These are phyloP conservation scores for Solanum chilense DNA, from an alignment of 257 asterid species.

Conservation along the genomic window DNA sequence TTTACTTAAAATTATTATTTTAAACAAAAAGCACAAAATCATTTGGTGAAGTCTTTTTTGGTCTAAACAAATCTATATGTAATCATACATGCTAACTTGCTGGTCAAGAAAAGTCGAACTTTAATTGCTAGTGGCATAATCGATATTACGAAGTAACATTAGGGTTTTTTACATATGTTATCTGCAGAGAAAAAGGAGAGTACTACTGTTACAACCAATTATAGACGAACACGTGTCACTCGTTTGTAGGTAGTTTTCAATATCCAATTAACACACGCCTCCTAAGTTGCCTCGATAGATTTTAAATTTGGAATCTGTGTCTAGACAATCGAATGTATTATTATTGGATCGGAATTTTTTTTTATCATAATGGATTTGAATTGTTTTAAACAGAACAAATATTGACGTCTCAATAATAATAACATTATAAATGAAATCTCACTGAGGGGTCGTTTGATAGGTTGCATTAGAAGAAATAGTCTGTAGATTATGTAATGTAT, in stretches of 20 bases:
- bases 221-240: neutral
- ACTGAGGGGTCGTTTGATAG: no score
- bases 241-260: neutral
- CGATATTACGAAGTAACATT: neutral
- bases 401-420: neutral
- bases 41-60: neutral
- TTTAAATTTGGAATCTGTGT: neutral
- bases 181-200: neutral
- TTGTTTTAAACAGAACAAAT: no score
- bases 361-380: neutral
- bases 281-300: no score
- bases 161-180: no score
- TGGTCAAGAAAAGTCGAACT: neutral
- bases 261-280: neutral
- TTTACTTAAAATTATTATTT: neutral
- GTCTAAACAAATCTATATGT: neutral
- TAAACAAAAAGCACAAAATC: neutral
- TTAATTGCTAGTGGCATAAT: neutral
- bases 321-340: neutral
- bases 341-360: neutral
- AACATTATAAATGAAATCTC: no score
- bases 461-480: no score
- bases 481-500: accelerated
- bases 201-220: neutral
- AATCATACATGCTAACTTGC: neutral